Conservation (phyloP, 1,284 basidiomycete species). For the Heterobasidion occidentale region DNA sequence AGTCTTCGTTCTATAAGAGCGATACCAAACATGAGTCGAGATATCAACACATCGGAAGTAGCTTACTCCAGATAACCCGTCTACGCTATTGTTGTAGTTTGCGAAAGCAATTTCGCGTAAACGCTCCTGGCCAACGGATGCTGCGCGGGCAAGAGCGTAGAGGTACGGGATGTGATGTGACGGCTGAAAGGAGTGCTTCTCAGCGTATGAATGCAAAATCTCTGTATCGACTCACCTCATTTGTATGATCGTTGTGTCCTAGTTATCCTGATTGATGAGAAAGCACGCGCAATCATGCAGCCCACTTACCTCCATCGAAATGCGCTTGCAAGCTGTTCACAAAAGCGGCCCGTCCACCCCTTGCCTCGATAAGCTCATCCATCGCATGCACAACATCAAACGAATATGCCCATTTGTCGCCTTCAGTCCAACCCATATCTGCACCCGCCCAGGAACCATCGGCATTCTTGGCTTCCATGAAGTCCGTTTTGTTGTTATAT, state of each 20-base stretch:
- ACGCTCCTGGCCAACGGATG: constrained; percentile 63
- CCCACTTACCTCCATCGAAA: constrained; percentile 51
- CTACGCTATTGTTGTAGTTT: constrained; percentile 63
- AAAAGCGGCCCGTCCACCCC: constrained; percentile 61
- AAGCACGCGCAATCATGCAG: neutral
- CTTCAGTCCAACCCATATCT: constrained; percentile 73
- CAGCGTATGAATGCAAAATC: neutral
- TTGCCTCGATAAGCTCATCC: constrained; percentile 49
- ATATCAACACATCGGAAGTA: neutral
- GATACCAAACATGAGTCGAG: neutral
- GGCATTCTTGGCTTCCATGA: constrained; percentile 74
- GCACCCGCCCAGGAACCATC: constrained; percentile 69
- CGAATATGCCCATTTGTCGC: constrained; percentile 80
- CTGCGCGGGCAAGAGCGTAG: constrained; percentile 63
- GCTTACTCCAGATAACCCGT: constrained; percentile 61
- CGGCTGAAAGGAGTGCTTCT: constrained; percentile 32
- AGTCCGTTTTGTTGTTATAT: constrained; percentile 68
- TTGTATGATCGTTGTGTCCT: constrained; percentile 80
- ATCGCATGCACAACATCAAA: constrained; percentile 74
- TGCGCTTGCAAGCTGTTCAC: constrained; percentile 67
- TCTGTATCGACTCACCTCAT: constrained; percentile 44
- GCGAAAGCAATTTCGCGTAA: constrained; percentile 55
- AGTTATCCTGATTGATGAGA: neutral
- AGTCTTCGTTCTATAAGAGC: constrained; percentile 68
- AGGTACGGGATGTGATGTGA: constrained; percentile 82